Evolutionary conservation across 305 asterid species (phyloP), one percentile per base, ranked within the genome.

Genomic region (Salvia sclarea): DNA sequence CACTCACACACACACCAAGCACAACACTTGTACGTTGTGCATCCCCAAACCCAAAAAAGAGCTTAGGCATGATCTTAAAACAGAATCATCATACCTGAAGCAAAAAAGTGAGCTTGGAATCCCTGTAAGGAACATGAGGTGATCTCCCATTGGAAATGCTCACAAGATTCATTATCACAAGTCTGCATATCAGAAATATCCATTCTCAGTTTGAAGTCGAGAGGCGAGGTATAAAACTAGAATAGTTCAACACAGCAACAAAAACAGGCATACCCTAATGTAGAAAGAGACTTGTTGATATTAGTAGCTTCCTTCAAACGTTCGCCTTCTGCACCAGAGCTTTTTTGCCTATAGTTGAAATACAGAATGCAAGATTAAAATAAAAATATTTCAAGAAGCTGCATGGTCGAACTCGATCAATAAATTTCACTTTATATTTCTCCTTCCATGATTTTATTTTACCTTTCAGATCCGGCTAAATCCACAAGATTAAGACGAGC

Each of bases 321-420:
- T 71, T 95, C 99, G 57, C 98, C 99, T 88, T 95, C 99, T 24
- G 98, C 98, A 52, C 99, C 99, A 41, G 98, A 91, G 81, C 98
- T 91, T 83, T 94, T 91, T 81, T 95, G 99, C 90, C 98, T 95
- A 66, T 54, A 43, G 61, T 80, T 62, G 60, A 43, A 62, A 56
- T 64, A 64, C 64, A 67, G n/a, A 45, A 72, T 50, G 63, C 35
- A 62, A 70, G 70, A 79, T 18, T 18, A 61, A 35, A 43, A 69
- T 37, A 50, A 47, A 52, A 17, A 4, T 28, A 20, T 66, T 21
- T 24, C 24, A 31, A 60, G n/a, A 45, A 55, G 6, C 35, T 5
- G 43, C 52, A 44, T 1, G 20, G 24, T 33, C 38, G 48, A 43
- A 25, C 35, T 53, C 38, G 13, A 20, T 40, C 45, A 41, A 61